A percentile compares a stretch with the other conserved stretches of the same genome.
These are phyloP conservation scores for Trichosporon ovoides DNA, from an alignment of 1,284 basidiomycete genomes.

Conservation along the genomic window DNA sequence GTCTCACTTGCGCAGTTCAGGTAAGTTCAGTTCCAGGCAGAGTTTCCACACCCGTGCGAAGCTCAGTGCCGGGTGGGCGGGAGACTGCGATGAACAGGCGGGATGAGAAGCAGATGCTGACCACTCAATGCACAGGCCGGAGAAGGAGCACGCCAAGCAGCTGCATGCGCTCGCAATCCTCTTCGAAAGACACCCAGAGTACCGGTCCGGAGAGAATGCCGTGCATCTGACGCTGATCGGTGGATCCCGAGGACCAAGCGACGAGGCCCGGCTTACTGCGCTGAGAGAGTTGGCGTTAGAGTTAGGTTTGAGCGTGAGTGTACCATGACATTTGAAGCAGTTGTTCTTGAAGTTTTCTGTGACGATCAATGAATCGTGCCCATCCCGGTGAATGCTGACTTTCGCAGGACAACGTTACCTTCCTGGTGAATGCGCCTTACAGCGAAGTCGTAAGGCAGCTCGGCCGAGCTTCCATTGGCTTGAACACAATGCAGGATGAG, in stretches of 20 bases:
- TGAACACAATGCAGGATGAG: conserved; percentile 98
- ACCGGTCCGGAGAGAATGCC: conserved; percentile 21
- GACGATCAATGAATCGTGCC: not conserved
- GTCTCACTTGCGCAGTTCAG: conserved; percentile 88
- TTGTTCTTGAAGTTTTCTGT: too few relatives aligned
- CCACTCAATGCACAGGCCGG: conserved; percentile 55
- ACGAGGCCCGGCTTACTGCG: conserved; percentile 63
- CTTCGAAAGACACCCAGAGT: conserved; percentile 59
- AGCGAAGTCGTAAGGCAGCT: conserved; percentile 64
- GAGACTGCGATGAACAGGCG: too few relatives aligned
- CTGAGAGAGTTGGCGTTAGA: conserved; percentile 60
- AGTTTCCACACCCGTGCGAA: too few relatives aligned
- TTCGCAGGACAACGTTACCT: conserved; percentile 68
- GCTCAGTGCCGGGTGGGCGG: too few relatives aligned
- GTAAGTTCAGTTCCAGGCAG: conserved; percentile 48
- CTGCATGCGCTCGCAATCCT: conserved; percentile 64
- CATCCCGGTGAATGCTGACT: not conserved
- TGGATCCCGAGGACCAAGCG: conserved; percentile 70
- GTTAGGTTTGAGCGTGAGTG: conserved; percentile 61
- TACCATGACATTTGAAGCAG: too few relatives aligned
- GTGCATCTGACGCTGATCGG: conserved; percentile 60
- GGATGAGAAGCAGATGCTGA: too few relatives aligned
- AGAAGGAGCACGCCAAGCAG: conserved; percentile 88
- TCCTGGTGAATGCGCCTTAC: conserved; percentile 80
- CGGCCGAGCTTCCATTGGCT: conserved; percentile 68